Percentiles rank a stretch among this genome's conserved stretches.
phyloP scores from a whole-genome alignment of 2,329 filamentous ascomycete genomes.

The Hypoxylon sp. region DNA sequence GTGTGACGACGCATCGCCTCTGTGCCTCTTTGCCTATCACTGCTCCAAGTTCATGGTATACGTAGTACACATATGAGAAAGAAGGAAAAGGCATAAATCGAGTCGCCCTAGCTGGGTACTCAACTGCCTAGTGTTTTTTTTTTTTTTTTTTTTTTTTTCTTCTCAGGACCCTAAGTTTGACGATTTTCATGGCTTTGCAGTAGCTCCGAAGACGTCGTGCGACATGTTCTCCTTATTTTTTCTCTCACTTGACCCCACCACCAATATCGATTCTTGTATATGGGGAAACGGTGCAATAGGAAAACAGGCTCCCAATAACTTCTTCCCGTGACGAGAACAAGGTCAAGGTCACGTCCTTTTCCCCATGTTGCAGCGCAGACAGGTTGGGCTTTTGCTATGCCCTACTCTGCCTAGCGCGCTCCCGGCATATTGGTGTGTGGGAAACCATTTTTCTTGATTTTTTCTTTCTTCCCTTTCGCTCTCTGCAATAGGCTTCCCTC shows the following conservation, averaged over 20 bases:
- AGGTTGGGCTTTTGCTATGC: constrained; percentile 19
- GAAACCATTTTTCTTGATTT: constrained; percentile 30
- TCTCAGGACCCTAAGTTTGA: constrained; percentile 9
- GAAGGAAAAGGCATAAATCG: too few species aligned
- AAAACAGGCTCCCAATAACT: constrained; percentile 3
- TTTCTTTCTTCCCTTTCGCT: constrained; percentile 18
- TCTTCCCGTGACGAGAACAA: background rate
- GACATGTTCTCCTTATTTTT: constrained; percentile 1
- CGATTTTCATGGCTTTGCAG: constrained; percentile 21
- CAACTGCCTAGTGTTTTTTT: too few species aligned
- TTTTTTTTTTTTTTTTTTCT: too few species aligned
- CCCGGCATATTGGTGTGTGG: constrained; percentile 43
- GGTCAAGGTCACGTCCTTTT: constrained; percentile 5
- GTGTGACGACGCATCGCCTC: background rate
- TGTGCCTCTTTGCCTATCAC: too few species aligned
- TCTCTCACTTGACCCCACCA: too few species aligned
- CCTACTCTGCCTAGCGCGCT: constrained; percentile 39
- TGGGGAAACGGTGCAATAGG: background rate
- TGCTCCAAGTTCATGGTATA: too few species aligned
- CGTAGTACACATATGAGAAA: too few species aligned
- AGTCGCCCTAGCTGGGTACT: constrained; percentile 3
- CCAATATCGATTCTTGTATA: background rate
- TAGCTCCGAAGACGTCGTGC: constrained; percentile 16
- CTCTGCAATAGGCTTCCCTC: constrained; percentile 15
- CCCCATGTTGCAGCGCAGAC: constrained; percentile 28